Evolutionary conservation across 2,329 filamentous ascomycete genomes (phyloP).

Genomic region (Fusarium continuum): DNA sequence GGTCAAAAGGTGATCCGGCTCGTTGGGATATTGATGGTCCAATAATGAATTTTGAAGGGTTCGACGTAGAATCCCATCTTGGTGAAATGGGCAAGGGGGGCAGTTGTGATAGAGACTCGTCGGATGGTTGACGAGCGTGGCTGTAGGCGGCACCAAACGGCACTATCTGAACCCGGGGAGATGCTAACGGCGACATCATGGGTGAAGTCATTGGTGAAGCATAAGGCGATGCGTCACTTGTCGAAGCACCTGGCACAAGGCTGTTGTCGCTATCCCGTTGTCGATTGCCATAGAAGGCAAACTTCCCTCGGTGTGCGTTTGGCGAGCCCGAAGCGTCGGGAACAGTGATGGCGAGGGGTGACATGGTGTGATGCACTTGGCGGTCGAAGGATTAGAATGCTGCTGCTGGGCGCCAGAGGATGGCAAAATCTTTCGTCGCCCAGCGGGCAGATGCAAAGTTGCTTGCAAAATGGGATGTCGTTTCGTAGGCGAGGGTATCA

Average conservation of each 20-base stretch:
- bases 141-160: slow-evolving; percentile 38
- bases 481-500: slow-evolving; percentile 28
- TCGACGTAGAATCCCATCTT: slow-evolving; percentile 57
- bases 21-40: slow-evolving; percentile 35
- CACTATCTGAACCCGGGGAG: slow-evolving; percentile 36
- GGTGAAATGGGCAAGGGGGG: slow-evolving; percentile 51
- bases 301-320: slow-evolving; percentile 32
- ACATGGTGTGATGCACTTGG: slow-evolving; percentile 28
- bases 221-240: slow-evolving; percentile 38
- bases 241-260: slow-evolving; percentile 30
- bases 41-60: slow-evolving; percentile 43
- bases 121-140: slow-evolving; percentile 33
- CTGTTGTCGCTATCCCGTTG: slow-evolving; percentile 33
- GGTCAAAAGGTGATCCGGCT: slow-evolving; percentile 40
- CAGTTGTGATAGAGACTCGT: slow-evolving; percentile 43
- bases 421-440: slow-evolving; percentile 38
- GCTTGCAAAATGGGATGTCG: slow-evolving; percentile 13
- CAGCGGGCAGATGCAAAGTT: slow-evolving; percentile 23
- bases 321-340: slow-evolving; percentile 33
- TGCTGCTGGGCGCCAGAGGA: slow-evolving; percentile 39
- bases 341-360: slow-evolving; percentile 36
- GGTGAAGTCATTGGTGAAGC: slow-evolving; percentile 35
- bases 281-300: slow-evolving; percentile 33
- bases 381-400: slow-evolving; percentile 13
- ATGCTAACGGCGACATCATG: slow-evolving; percentile 35